Conservation (phyloP, 2,329 filamentous ascomycete genomes). For the Colletotrichum shisoi region DNA sequence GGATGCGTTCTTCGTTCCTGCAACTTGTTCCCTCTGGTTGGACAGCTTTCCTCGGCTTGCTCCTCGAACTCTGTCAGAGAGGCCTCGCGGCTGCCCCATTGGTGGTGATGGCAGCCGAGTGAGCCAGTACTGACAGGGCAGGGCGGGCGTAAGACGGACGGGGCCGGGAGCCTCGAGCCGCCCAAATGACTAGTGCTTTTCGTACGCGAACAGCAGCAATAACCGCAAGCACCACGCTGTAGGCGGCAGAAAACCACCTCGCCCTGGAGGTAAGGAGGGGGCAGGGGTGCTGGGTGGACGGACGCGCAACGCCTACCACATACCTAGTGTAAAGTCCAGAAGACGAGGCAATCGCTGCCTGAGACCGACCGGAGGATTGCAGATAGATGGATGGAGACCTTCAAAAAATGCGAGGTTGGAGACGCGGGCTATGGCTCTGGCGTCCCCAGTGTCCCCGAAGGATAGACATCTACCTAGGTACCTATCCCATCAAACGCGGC, state of each 20-base stretch:
- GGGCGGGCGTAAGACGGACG: constrained; percentile 9
- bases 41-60: neutral
- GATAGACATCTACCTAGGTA: too few relatives aligned
- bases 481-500: too few relatives aligned
- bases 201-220: constrained; percentile 1
- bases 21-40: neutral
- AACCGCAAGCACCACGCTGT: constrained; percentile 1
- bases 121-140: neutral
- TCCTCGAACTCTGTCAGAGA: neutral
- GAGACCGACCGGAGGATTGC: constrained; percentile 26
- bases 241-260: neutral
- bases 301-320: constrained; percentile 31
- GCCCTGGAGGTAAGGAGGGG: neutral
- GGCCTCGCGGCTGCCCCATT: neutral
- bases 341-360: constrained; percentile 36
- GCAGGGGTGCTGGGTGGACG: constrained; percentile 14
- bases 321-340: neutral
- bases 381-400: constrained; percentile 1
- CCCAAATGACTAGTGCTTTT: constrained; percentile 12
- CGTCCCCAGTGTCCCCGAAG: constrained; percentile 3
- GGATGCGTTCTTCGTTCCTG: neutral
- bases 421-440: constrained; percentile 1
- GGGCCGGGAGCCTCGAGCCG: neutral
- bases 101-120: neutral
- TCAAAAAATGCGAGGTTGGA: constrained; percentile 28